Evolutionary conservation across 352 stramenopile genomes (phyloP).

Genomic region (Phytophthora multivora): DNA sequence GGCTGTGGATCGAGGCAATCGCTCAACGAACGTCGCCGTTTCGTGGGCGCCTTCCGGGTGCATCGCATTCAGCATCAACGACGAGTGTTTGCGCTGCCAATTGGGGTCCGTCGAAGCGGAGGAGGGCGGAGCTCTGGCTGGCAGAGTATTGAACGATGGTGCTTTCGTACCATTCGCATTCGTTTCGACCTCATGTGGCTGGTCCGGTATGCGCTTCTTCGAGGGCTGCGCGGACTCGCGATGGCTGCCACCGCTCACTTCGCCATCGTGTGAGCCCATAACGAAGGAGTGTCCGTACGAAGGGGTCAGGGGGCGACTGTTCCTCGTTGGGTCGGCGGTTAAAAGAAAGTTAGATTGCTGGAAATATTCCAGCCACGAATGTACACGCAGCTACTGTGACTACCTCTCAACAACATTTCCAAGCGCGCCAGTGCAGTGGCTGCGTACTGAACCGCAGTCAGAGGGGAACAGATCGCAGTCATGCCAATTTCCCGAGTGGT

Average conservation of each 20-base stretch:
- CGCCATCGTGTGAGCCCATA: neutral
- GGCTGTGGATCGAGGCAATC: constrained; percentile 13
- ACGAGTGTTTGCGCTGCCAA: constrained; percentile 30
- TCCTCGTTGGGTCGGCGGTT: no score
- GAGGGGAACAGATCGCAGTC: no score
- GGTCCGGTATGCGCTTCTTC: neutral
- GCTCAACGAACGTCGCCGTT: constrained; percentile 18
- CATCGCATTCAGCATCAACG: constrained; percentile 25
- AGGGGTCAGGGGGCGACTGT: no score
- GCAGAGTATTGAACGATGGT: neutral
- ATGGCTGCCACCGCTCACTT: constrained; percentile 1
- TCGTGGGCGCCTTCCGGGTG: constrained; percentile 23
- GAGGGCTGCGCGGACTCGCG: constrained; percentile 2
- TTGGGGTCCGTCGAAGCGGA: constrained; percentile 5
- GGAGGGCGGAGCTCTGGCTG: constrained; percentile 5
- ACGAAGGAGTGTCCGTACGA: no score
- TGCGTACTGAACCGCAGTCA: no score
- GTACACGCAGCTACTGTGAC: no score
- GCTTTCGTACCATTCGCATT: constrained; percentile 5
- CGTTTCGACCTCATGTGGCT: constrained; percentile 6
- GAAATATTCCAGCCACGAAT: no score
- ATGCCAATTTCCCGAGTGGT: no score
- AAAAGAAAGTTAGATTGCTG: neutral
- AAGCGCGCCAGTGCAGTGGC: no score
- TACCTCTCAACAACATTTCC: no score